These are phyloP conservation scores for Aspergillus sp. DNA, from an alignment of 2,329 filamentous ascomycete genomes.

Conservation along the genomic window DNA sequence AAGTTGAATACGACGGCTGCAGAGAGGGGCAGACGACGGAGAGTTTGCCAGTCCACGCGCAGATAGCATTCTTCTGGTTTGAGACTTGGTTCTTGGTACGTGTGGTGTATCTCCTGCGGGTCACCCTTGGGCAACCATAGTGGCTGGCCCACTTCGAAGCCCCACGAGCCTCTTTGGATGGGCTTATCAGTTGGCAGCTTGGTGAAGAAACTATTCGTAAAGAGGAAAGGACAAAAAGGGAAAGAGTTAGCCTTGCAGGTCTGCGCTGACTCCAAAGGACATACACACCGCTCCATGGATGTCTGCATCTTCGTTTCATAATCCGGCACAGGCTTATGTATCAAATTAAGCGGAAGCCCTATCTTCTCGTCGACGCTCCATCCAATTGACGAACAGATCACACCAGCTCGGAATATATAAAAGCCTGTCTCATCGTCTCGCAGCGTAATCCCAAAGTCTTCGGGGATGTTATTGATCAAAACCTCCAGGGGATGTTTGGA, in stretches of 20 bases:
- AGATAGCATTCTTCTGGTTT: slow-evolving; percentile 55
- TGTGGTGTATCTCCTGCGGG: slow-evolving; percentile 54
- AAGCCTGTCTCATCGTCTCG: slow-evolving; percentile 62
- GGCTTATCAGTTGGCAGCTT: slow-evolving; percentile 66
- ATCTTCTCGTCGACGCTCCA: slow-evolving; percentile 73
- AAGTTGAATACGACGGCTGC: slow-evolving; percentile 77
- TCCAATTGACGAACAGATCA: slow-evolving; percentile 70
- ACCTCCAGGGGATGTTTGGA: slow-evolving; percentile 58
- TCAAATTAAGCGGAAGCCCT: slow-evolving; percentile 58
- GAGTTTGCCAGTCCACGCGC: slow-evolving; percentile 81
- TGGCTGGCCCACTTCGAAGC: slow-evolving; percentile 65
- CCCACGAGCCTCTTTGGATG: slow-evolving; percentile 80
- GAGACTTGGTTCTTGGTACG: slow-evolving; percentile 50
- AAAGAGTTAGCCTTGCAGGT: no score
- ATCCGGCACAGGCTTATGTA: slow-evolving; percentile 68
- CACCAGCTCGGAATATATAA: slow-evolving; percentile 66
- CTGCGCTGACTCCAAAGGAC: no score
- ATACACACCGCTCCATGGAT: slow-evolving; percentile 69
- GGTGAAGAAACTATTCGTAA: slow-evolving; percentile 58
- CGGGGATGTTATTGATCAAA: slow-evolving; percentile 68
- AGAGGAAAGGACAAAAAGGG: no score
- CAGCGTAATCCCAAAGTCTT: slow-evolving; percentile 73
- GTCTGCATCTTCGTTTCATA: slow-evolving; percentile 83
- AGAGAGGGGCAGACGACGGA: slow-evolving; percentile 68
- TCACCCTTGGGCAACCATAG: slow-evolving; percentile 66